Evolutionary conservation across 768 basidiomycete species (phyloP), one percentile per base, ranked within the genome.

Genomic region (Suillus luteus): DNA sequence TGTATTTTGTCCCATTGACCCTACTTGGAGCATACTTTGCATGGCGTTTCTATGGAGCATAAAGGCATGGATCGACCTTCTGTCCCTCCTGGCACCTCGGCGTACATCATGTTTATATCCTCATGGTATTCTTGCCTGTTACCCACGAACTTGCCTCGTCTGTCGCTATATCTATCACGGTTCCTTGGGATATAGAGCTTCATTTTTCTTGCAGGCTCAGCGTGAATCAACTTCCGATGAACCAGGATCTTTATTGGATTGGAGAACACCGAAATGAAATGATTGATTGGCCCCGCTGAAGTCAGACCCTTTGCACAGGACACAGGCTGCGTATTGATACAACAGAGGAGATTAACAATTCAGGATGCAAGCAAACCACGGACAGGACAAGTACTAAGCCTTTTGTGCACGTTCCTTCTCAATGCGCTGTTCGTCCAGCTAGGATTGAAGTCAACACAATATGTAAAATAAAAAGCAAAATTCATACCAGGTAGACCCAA

Each of bases 21-120:
- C 77, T 93, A 33, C 79, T 96, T 54, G 92, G 85, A 66, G 95
- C 84, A 57, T 96, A 94, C 86, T 91, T 96, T 69, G 95, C 87
- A 55, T 96, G 88, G 87, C 85, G 93, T 66, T 88, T 82, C 77
- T 93, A 93, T 76, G 82, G 83, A 57, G 75, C 65, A 66, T 75
- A 65, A 76, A 61, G 33, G 19, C 62, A 44, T 62, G 27, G 33
- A 61, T 33, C 14, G 31, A 33, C 51, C 38, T 58, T 22, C 12
- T 55, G 40, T 58, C 24, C 31, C 10, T 5, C 55, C 17, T 38
- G 35, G 43, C 24, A 27, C 59, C 35, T 37, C n/a, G 35, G 22
- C 46, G 57, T 49, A 9, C 35, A 64, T 63, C 48, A n/a, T 61
- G 62, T 63, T 51, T 65, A 65, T 58, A 40, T 43, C 19, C 44